Base-by-base conservation (phyloP, 768 basidiomycete genomes). In the Agaricus bisporus region DNA sequence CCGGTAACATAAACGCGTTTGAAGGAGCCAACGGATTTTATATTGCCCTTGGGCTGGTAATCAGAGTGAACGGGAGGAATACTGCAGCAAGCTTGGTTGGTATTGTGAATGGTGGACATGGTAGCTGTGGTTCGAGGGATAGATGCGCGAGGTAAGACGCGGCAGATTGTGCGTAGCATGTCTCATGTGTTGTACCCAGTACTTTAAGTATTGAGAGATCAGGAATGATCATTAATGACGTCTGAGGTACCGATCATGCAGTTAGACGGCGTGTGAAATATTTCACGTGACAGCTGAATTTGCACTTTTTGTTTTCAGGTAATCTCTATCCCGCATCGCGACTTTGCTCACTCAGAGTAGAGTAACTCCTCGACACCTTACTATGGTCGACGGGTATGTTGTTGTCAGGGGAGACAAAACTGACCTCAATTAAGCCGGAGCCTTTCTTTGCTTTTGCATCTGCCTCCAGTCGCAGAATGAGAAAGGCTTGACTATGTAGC, bases 361-460 rank as follows among this genome's bases (percentile, higher is more conserved):
- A 70, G 82, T 69, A 82, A 85, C 85, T 86, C 83, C 73, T 64
- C 58, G 70, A 70, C 72, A 61, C 58, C 20, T 17, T 42, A 57
- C 55, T 56, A 66, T 71, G 70, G 73, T 73, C 63, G 53, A 63
- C 57, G 80, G 85, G 85, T 86, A 86, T 66, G 35, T 17, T 56
- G 63, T 64, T 62, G 57, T 69, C 67, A 72, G 72, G 80, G 73
- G 56, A 77, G 73, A 80, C 60, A 37, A 41, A 56, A 38, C 61
- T 47, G 83, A 75, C 77, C 74, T 71, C 85, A 85, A 85, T 85
- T 87, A 87, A 87, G 85, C 85, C 85, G 85, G 84, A 86, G 83
- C 80, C 66, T 70, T 72, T 75, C 70, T 75, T 65, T 77, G 70
- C 69, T 61, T 25, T 55, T 51, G 64, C 67, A 58, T 58, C 64